Conservation (phyloP, 208 protist genomes). For the Leishmania tropica region DNA sequence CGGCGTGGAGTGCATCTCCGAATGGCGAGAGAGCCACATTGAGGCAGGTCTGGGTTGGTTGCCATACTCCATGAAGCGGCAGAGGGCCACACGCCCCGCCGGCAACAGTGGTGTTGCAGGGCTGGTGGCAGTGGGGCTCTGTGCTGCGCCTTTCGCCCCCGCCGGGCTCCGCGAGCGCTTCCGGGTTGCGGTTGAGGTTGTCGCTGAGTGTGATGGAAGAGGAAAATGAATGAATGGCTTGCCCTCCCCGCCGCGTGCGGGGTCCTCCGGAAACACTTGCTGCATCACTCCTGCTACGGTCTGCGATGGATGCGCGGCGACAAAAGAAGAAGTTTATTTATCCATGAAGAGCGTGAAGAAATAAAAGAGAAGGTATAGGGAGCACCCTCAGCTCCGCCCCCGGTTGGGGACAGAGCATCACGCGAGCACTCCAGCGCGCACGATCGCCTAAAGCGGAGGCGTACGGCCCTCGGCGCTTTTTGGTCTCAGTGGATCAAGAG, state of each 20-base stretch:
- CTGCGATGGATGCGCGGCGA: neutral
- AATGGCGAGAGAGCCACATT: neutral
- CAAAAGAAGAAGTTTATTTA: neutral
- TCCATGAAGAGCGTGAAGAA: neutral
- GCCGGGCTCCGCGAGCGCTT: conserved; percentile 20
- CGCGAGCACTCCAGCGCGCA: neutral
- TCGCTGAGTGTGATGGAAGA: neutral
- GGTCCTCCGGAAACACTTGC: conserved; percentile 22
- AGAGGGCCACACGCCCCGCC: conserved; percentile 8
- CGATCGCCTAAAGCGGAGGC: neutral
- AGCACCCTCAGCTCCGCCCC: neutral
- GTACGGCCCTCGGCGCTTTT: neutral
- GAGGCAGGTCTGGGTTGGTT: conserved; percentile 8
- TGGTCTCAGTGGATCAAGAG: neutral
- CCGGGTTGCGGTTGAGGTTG: neutral
- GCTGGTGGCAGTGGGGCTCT: neutral
- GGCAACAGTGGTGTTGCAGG: neutral
- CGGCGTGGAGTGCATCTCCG: neutral
- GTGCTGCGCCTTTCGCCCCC: neutral
- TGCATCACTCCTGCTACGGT: conserved; percentile 9
- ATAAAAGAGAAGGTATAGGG: neutral
- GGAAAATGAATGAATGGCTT: conserved; percentile 27
- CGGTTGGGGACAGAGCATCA: neutral
- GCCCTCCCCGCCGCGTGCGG: neutral
- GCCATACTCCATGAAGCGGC: conserved; percentile 34